A percentile compares a stretch with the other conserved stretches of the same genome.
Conservation (phyloP, 2,329 filamentous ascomycete species). For the Raffaelea albimanens region DNA sequence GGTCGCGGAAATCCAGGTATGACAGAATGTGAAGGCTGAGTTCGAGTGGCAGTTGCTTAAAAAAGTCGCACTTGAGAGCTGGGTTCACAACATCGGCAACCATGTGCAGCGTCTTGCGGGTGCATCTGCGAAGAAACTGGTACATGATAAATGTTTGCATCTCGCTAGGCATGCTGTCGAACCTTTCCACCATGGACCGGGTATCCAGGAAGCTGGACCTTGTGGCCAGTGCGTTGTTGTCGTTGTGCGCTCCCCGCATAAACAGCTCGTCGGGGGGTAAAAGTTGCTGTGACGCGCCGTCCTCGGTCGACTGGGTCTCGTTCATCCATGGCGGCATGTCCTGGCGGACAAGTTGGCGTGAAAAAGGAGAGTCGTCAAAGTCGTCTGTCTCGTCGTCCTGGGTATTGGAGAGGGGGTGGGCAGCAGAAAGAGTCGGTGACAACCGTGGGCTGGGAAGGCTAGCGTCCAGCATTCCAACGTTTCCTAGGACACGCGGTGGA, state of each 20-base stretch:
- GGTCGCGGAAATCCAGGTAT: conserved; percentile 74
- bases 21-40: conserved; percentile 79
- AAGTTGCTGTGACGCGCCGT: conserved; percentile 10
- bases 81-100: conserved; percentile 89
- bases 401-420: conserved; percentile 33
- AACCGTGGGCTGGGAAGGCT: conserved; percentile 91
- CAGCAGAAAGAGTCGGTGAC: conserved; percentile 79
- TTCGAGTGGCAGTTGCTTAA: conserved; percentile 74
- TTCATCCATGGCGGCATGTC: conserved; percentile 22
- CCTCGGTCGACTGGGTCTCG: conserved; percentile 32
- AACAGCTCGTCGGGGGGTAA: not conserved
- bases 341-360: conserved; percentile 22
- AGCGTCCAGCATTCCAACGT: conserved; percentile 70
- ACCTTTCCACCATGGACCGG: conserved; percentile 77
- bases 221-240: conserved; percentile 7
- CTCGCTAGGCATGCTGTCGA: conserved; percentile 81
- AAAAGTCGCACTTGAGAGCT: conserved; percentile 87
- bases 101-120: conserved; percentile 79
- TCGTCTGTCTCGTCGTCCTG: conserved; percentile 36
- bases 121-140: conserved; percentile 80
- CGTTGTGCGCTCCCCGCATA: conserved; percentile 2
- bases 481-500: conserved; percentile 50
- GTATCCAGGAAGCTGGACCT: conserved; percentile 59
- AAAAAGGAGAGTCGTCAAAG: conserved; percentile 27
- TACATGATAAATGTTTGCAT: conserved; percentile 97